Evolutionary conservation across 2,329 filamentous ascomycete genomes (phyloP).

Genomic region (Geoglossum cookeanum): DNA sequence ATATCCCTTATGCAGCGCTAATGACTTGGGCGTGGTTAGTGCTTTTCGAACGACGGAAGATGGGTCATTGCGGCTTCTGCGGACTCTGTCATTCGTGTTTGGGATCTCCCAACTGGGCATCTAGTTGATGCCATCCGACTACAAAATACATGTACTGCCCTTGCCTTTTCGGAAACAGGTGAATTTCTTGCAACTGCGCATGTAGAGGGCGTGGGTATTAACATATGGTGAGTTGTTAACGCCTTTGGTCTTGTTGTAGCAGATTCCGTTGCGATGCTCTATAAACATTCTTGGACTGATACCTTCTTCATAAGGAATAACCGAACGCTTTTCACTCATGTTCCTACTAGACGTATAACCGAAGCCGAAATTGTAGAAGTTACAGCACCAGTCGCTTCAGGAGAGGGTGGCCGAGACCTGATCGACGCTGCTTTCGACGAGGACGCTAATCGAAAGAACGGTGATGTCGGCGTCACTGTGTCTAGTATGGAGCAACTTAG

Average conservation of each 20-base stretch:
- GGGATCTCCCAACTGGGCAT: conserved; percentile 91
- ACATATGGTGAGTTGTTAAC: conserved; percentile 44
- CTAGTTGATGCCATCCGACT: conserved; percentile 81
- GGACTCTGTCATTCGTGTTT: conserved; percentile 64
- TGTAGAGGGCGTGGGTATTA: conserved; percentile 67
- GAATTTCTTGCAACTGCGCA: conserved; percentile 88
- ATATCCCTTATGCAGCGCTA: not conserved
- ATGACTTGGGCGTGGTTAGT: conserved; percentile 15
- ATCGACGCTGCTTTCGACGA: conserved; percentile 55
- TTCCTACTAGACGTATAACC: conserved; percentile 68
- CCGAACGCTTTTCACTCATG: conserved; percentile 71
- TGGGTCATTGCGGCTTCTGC: conserved; percentile 84
- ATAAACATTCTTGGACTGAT: not conserved
- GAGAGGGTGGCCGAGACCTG: conserved; percentile 58
- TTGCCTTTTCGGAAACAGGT: conserved; percentile 76
- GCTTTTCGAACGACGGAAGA: conserved; percentile 79
- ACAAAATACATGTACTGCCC: conserved; percentile 56
- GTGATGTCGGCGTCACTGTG: conserved; percentile 32
- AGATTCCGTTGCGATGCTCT: not conserved
- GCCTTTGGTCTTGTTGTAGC: not conserved
- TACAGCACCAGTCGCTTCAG: conserved; percentile 54
- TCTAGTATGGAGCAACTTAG: conserved; percentile 55
- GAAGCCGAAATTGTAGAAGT: conserved; percentile 52
- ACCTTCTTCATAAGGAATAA: conserved; percentile 38
- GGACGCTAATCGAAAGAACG: conserved; percentile 21